Base-by-base conservation (phyloP, 2,329 filamentous ascomycete species). In the Cordyceps pruinosa region DNA sequence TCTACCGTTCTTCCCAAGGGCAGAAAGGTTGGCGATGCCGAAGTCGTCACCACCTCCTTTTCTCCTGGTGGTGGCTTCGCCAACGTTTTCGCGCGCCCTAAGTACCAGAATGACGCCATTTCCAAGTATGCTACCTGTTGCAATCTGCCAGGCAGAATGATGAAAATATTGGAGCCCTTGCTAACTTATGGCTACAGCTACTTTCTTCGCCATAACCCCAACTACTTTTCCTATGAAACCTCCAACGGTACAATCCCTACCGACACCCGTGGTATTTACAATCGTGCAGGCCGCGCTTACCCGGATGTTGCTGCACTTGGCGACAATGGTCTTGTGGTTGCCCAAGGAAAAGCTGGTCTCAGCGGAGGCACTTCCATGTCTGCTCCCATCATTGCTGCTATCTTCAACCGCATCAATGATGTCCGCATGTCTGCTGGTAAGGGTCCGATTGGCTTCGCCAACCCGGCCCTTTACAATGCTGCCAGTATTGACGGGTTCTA, bases 41-140 rank as follows among this genome's bases (percentile, higher is more conserved):
- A 80, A 63, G 65, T 73, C 68, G 6, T 75, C 75, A 66, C 72
- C 71, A 61, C 73, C 68, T n/a, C 74, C 73, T 79, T 80, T 65
- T 74, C 71, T 61, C 61, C 58, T 75, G 52, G 52, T 5, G 52
- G 52, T n/a, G 52, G 52, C 21, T 55, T 55, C 25, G 37, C 41
- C 52, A 55, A 79, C 62, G 69, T 76, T 59, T 79, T 79, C 57
- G 59, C 68, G 1, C 60, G 76, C 6, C 77, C 79, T 1, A 59
- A 63, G 8, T 81, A 80, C 63, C 79, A 81, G 61, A 62, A 68
- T 12, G 57, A 61, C 0, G 74, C 72, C 8, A 71, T 78, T 4
- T 61, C 64, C 5, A 61, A 64, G 51, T 54, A 37, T 8, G 51
- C 28, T 59, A 13, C 4, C 5, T 15, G 15, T 5, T 9, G 2